Conservation (phyloP, 306 rosid species). For the Acacia crassicarpa region DNA sequence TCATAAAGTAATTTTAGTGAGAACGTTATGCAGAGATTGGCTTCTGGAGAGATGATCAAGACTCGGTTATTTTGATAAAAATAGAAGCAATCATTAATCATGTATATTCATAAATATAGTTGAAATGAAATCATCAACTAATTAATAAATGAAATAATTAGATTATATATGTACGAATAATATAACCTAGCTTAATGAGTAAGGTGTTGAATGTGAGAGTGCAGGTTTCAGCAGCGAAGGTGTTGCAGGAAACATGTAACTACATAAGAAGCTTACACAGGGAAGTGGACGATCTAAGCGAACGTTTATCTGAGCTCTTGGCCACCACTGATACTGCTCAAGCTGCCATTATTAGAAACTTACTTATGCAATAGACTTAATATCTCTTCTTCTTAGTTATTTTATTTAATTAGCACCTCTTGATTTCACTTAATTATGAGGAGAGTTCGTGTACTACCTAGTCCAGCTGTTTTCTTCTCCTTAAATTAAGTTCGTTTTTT, state of each 20-base stretch:
- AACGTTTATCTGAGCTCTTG: slow-evolving; percentile 77
- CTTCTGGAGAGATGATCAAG: not conserved
- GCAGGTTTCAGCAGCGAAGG: slow-evolving; percentile 74
- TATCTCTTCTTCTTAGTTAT: not conserved
- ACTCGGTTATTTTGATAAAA: not conserved
- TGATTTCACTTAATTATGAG: slow-evolving; percentile 3
- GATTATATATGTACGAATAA: not conserved
- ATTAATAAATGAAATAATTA: not conserved
- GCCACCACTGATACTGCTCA: slow-evolving; percentile 83
- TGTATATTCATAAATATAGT: not conserved
- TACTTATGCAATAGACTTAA: slow-evolving; percentile 61
- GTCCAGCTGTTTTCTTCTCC: slow-evolving; percentile 5
- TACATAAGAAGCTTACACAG: slow-evolving; percentile 79
- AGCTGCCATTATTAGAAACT: slow-evolving; percentile 85
- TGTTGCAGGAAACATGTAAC: slow-evolving; percentile 89
- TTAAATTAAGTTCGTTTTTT: not conserved
- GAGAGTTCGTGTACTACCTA: not conserved
- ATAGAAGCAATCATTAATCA: not conserved
- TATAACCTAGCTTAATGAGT: too few relatives aligned
- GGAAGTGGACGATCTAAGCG: slow-evolving; percentile 90
- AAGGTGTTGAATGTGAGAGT: not conserved
- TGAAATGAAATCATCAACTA: not conserved
- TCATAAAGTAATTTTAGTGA: not conserved
- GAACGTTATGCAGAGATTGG: not conserved
- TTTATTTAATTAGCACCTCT: not conserved